Percentiles rank a stretch among this genome's conserved stretches.
Evolutionary conservation across 148 eudicot genomes (phyloP).

Genomic region (Camellia lanceoleosa): DNA sequence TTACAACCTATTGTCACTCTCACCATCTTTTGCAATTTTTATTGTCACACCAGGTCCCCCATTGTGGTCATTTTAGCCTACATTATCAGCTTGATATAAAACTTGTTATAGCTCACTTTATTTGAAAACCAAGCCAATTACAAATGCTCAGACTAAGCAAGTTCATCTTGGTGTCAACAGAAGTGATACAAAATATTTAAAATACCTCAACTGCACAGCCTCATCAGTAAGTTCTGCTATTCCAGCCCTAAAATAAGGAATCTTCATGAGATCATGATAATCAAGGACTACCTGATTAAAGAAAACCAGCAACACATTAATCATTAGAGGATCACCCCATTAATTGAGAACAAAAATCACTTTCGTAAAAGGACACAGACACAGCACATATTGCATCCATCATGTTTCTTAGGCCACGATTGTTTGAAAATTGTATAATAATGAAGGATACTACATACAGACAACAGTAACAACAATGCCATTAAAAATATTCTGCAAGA

Average conservation of each 20-base stretch:
- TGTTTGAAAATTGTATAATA: no score
- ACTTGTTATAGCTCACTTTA: neutral
- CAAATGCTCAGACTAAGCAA: neutral
- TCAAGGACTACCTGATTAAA: constrained; percentile 41
- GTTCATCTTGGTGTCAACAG: neutral
- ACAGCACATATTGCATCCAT: no score
- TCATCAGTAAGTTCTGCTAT: constrained; percentile 41
- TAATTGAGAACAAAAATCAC: no score
- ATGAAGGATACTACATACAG: no score
- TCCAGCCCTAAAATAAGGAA: constrained; percentile 42
- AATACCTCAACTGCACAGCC: constrained; percentile 47
- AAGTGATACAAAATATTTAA: constrained; percentile 1
- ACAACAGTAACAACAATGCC: no score
- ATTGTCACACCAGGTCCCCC: neutral
- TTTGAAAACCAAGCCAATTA: neutral
- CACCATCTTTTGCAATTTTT: neutral
- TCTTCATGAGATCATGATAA: constrained; percentile 54
- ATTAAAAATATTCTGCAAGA: no score
- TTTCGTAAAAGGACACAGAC: no score
- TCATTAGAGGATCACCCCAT: no score
- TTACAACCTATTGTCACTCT: neutral
- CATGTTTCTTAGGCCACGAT: no score
- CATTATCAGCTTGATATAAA: neutral
- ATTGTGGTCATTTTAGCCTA: neutral
- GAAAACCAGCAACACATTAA: no score